Conservation (phyloP, 257 asterid genomes). For the Solanum sparsipilum region DNA sequence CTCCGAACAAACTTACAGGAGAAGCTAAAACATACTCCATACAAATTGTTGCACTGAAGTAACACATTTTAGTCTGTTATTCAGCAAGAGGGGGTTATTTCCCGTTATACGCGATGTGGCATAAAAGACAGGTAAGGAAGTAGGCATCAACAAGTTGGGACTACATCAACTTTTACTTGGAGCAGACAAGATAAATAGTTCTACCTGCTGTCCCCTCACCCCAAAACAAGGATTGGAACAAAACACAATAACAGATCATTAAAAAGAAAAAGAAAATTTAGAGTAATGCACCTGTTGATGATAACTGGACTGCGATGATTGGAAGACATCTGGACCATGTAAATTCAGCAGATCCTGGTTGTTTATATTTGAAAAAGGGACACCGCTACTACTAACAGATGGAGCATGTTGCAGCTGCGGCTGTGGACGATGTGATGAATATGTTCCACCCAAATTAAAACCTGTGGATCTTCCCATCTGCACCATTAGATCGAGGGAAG, state of each 20-base stretch:
- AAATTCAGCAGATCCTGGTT: constrained; percentile 61
- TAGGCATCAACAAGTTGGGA: not conserved
- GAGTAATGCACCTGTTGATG: not conserved
- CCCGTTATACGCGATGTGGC: not conserved
- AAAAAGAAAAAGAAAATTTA: not conserved
- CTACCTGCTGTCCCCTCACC: not conserved
- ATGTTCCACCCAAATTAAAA: constrained; percentile 55
- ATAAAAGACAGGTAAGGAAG: not conserved
- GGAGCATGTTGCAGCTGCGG: constrained; percentile 67
- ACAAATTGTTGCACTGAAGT: not conserved
- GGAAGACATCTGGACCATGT: constrained; percentile 53
- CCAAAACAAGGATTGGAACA: not conserved
- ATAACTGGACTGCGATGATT: not conserved
- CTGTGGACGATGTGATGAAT: constrained; percentile 75
- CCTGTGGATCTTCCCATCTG: constrained; percentile 85
- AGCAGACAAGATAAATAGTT: not conserved
- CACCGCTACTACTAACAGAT: constrained; percentile 49
- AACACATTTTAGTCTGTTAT: not conserved
- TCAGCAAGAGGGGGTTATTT: not conserved
- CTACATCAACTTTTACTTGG: not conserved
- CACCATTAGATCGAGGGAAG: constrained; percentile 9
- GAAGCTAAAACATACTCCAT: not conserved
- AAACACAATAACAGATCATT: not conserved
- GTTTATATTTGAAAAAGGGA: constrained; percentile 49
- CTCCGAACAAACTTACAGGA: not conserved